These are phyloP conservation scores for Arthrinium puccinioides DNA, from an alignment of 2,329 filamentous ascomycete genomes.

Conservation along the genomic window DNA sequence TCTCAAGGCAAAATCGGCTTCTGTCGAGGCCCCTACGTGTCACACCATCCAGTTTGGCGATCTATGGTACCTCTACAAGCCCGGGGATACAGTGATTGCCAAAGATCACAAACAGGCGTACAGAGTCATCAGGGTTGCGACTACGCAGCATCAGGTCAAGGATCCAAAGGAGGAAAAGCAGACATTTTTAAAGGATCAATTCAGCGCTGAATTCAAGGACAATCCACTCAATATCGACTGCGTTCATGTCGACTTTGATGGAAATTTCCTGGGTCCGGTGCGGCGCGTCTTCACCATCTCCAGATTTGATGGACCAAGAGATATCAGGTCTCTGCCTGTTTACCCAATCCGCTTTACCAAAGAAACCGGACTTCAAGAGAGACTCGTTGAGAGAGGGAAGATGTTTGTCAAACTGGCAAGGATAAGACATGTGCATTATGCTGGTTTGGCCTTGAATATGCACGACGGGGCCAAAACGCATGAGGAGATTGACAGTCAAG, in stretches of 20 bases:
- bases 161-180: background rate
- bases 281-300: accelerated
- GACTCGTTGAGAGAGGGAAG: background rate
- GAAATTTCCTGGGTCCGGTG: background rate
- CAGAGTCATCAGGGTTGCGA: background rate
- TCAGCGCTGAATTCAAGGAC: background rate
- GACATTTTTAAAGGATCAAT: background rate
- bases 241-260: background rate
- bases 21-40: background rate
- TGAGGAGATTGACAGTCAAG: background rate
- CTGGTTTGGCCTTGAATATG: background rate
- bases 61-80: background rate
- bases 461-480: background rate
- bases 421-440: background rate
- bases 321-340: background rate
- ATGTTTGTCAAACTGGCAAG: background rate
- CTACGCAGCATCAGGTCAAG: background rate
- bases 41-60: background rate
- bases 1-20: background rate
- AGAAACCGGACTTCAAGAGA: background rate
- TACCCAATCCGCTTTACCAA: background rate
- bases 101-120: background rate
- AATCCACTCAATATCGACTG: background rate
- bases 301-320: background rate
- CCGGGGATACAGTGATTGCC: background rate